Percentiles rank a stretch among this genome's conserved stretches.
These are phyloP conservation scores for Ligustrum vulgare DNA, from an alignment of 257 asterid genomes.

Conservation along the genomic window DNA sequence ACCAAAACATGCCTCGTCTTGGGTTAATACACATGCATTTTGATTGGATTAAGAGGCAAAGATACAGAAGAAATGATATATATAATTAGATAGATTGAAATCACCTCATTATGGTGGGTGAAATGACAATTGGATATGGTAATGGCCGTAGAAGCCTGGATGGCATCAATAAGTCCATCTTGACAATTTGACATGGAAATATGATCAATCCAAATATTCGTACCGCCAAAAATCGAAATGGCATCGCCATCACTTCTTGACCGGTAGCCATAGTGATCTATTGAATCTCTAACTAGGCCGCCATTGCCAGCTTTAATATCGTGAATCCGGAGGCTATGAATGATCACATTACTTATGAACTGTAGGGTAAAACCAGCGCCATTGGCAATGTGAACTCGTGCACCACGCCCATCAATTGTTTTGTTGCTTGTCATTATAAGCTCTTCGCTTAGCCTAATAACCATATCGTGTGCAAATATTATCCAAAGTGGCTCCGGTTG, in stretches of 20 bases:
- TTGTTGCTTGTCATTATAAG: slow-evolving; percentile 56
- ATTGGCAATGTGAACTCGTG: slow-evolving; percentile 39
- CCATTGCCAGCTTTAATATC: slow-evolving; percentile 46
- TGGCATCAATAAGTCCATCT: slow-evolving; percentile 63
- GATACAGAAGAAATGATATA: neutral
- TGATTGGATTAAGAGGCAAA: neutral
- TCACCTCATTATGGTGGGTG: slow-evolving; percentile 54
- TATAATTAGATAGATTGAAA: neutral
- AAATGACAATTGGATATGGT: slow-evolving; percentile 69
- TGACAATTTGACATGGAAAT: slow-evolving; percentile 47
- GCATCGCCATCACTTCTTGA: slow-evolving; percentile 57
- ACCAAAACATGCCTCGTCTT: neutral
- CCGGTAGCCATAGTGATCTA: slow-evolving; percentile 41
- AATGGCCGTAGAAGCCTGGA: slow-evolving; percentile 56
- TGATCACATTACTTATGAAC: slow-evolving; percentile 42
- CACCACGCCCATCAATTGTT: slow-evolving; percentile 73
- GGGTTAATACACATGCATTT: neutral
- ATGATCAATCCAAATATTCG: slow-evolving; percentile 63
- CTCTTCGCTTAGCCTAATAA: slow-evolving; percentile 44
- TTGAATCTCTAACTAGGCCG: slow-evolving; percentile 52
- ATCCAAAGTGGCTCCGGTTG: slow-evolving; percentile 61
- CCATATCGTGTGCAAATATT: slow-evolving; percentile 38
- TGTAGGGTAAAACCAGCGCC: slow-evolving; percentile 64
- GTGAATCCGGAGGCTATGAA: slow-evolving; percentile 43
- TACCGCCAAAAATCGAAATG: slow-evolving; percentile 46